Evolutionary conservation across 116 monocot genomes (phyloP).

Genomic region (Phalaenopsis hybrid): DNA sequence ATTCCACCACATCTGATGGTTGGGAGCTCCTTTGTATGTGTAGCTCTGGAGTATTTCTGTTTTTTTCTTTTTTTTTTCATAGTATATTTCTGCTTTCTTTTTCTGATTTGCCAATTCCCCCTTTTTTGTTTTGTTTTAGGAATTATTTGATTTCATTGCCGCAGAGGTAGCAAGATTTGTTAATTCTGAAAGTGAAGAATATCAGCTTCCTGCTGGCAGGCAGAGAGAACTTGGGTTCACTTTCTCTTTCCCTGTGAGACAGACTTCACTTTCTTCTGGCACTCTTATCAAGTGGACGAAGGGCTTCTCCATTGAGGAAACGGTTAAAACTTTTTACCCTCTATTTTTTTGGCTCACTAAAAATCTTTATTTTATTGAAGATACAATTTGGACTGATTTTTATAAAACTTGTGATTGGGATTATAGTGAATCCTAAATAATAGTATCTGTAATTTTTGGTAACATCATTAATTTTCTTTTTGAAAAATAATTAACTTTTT

Average conservation of each 20-base stretch:
- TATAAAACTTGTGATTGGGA: not conserved
- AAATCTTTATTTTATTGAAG: not conserved
- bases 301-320: constrained; percentile 50
- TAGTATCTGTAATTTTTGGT: not conserved
- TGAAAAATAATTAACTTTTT: not conserved
- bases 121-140: constrained; percentile 29
- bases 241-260: constrained; percentile 73
- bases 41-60: not conserved
- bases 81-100: constrained; percentile 4
- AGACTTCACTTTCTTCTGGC: constrained; percentile 58
- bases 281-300: constrained; percentile 79
- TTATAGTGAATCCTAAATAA: not conserved
- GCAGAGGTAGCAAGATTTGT: constrained; percentile 50
- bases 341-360: not conserved
- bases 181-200: constrained; percentile 46
- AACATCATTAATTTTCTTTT: not conserved
- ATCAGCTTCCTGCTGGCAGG: constrained; percentile 38
- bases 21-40: constrained; percentile 52
- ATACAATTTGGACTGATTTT: not conserved
- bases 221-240: constrained; percentile 75
- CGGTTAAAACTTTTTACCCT: constrained; percentile 24
- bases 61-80: constrained; percentile 3
- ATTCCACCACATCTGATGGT: constrained; percentile 66
- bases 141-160: constrained; percentile 71
- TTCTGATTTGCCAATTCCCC: not conserved